Evolutionary conservation across 306 rosid genomes (phyloP).

Genomic region (Vigna nakashimae): DNA sequence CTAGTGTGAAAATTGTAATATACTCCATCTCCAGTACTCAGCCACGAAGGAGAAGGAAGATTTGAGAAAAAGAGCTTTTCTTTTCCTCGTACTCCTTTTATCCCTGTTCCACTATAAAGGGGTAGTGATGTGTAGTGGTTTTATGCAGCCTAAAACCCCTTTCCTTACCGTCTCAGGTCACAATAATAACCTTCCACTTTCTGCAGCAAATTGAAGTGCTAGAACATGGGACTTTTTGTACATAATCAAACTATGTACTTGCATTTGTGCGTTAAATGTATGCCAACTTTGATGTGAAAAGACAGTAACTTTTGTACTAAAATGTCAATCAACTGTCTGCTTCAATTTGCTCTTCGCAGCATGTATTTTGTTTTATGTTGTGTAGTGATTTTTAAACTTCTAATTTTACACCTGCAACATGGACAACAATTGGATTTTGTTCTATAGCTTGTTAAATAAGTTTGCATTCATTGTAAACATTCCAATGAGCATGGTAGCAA

Average conservation of each 20-base stretch:
- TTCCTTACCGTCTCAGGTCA: background rate
- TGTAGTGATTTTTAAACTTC: slow-evolving; percentile 42
- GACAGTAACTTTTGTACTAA: background rate
- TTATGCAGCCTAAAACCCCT: background rate
- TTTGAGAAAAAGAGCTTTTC: background rate
- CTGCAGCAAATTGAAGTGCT: background rate
- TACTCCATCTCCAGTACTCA: slow-evolving; percentile 19
- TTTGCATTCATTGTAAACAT: slow-evolving; percentile 57
- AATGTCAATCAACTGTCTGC: background rate
- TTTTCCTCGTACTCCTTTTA: background rate
- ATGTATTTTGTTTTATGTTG: slow-evolving; percentile 1
- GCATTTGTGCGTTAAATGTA: background rate
- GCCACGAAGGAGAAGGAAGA: background rate
- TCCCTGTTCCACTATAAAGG: background rate
- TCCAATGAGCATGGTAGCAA: slow-evolving; percentile 59
- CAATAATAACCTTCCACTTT: background rate
- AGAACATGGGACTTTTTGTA: slow-evolving; percentile 10
- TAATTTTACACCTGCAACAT: slow-evolving; percentile 49
- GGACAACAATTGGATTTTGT: slow-evolving; percentile 48
- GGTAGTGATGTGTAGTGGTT: background rate
- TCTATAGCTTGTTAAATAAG: slow-evolving; percentile 44
- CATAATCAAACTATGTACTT: background rate
- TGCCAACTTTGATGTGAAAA: background rate
- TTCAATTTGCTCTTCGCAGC: background rate
- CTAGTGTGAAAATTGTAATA: slow-evolving; percentile 14